Conservation (phyloP, 441 rosid genomes). For the Melastoma candidum region DNA sequence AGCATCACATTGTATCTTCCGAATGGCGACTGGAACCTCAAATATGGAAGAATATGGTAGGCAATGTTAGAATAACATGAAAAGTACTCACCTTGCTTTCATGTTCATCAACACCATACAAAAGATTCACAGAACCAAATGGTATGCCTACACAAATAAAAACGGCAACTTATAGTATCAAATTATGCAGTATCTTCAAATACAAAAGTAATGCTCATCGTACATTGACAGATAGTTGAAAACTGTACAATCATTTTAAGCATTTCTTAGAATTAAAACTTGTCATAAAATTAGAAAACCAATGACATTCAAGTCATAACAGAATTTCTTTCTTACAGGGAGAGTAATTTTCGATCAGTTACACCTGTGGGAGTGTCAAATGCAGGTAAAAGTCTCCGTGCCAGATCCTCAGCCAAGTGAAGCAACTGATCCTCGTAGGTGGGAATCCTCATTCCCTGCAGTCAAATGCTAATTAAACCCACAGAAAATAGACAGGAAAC, state of each 20-base stretch:
- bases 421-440: slow-evolving; percentile 79
- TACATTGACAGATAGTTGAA: no score
- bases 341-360: slow-evolving; percentile 7
- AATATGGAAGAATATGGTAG: no score
- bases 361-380: slow-evolving; percentile 98
- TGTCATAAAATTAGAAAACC: no score
- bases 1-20: no score
- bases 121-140: slow-evolving; percentile 86
- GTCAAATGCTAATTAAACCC: slow-evolving; percentile 11
- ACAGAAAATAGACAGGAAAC: no score
- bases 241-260: no score
- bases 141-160: slow-evolving; percentile 69
- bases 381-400: slow-evolving; percentile 81
- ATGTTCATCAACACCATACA: slow-evolving; percentile 89
- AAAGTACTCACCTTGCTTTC: slow-evolving; percentile 74
- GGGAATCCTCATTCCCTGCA: slow-evolving; percentile 81
- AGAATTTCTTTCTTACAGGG: not conserved
- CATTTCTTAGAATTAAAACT: no score
- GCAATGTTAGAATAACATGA: no score
- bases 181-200: not conserved
- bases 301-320: no score
- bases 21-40: no score
- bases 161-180: slow-evolving; percentile 11
- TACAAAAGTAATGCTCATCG: not conserved
- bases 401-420: slow-evolving; percentile 77